Conservation (phyloP, 2,329 filamentous ascomycete species). For the Exophiala calicioides region DNA sequence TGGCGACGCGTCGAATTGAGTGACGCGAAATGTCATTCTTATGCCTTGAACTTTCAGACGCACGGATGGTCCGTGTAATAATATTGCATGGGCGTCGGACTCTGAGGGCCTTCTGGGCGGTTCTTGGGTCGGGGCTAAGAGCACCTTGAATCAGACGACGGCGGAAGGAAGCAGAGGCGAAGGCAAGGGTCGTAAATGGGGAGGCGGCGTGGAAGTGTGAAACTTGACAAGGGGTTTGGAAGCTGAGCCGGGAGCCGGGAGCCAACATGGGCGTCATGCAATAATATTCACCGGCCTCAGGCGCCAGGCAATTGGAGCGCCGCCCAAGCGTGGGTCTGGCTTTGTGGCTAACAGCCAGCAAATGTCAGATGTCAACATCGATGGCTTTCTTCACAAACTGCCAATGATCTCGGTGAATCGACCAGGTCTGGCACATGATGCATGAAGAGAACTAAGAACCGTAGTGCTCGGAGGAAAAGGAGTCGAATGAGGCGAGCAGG, state of each 20-base stretch:
- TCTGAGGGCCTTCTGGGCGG: background rate
- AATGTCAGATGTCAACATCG: background rate
- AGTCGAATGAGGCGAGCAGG: background rate
- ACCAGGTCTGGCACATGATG: background rate
- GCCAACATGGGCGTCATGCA: too few species aligned
- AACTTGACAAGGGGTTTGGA: slow-evolving; percentile 11
- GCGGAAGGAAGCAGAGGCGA: background rate
- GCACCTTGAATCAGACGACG: too few species aligned
- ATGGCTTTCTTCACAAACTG: background rate
- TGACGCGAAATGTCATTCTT: background rate
- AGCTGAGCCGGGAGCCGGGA: too few species aligned
- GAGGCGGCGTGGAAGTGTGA: background rate
- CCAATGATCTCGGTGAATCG: slow-evolving; percentile 1
- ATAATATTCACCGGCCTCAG: too few species aligned
- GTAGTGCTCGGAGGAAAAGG: background rate
- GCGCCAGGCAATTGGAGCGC: too few species aligned
- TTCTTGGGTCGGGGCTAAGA: too few species aligned
- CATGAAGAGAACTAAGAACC: background rate
- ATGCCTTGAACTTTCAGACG: background rate
- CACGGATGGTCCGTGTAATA: background rate
- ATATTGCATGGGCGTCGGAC: background rate
- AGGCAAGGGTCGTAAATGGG: background rate
- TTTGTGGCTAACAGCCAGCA: too few species aligned
- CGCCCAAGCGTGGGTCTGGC: too few species aligned
- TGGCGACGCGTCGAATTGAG: background rate